Evolutionary conservation across 2,329 filamentous ascomycete genomes (phyloP).

Genomic region (Tolypocladium tundrense): DNA sequence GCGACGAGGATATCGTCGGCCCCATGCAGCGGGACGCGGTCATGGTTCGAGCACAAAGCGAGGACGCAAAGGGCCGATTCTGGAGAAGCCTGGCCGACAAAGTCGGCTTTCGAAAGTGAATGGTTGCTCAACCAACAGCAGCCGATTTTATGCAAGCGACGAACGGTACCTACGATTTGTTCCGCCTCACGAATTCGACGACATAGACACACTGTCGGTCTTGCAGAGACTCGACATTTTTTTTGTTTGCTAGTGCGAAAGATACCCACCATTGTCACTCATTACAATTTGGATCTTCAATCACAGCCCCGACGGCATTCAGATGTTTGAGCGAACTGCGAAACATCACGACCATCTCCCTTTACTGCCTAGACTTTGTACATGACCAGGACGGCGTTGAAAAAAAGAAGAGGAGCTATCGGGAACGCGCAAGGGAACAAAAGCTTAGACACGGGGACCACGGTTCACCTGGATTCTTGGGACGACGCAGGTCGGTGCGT

Average conservation of each 20-base stretch:
- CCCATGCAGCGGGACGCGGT: constrained; percentile 64
- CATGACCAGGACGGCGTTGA: constrained; percentile 1
- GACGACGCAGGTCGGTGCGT: background rate
- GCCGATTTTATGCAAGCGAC: background rate
- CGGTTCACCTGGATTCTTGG: background rate
- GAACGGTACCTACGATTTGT: background rate
- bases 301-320: background rate
- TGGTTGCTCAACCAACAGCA: background rate
- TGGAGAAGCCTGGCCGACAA: constrained; percentile 38
- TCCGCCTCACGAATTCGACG: constrained; percentile 1
- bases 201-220: background rate
- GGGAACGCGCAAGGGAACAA: background rate
- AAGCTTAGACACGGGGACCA: background rate
- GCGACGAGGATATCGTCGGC: constrained; percentile 86
- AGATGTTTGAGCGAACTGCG: background rate
- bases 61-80: constrained; percentile 36
- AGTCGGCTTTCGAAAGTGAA: constrained; percentile 20
- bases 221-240: constrained; percentile 6
- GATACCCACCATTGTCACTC: constrained; percentile 18
- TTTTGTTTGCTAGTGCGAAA: constrained; percentile 6
- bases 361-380: constrained; percentile 3
- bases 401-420: background rate
- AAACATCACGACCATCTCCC: background rate
- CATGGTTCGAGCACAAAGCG: constrained; percentile 36
- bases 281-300: constrained; percentile 4